Conservation (phyloP, 2,329 filamentous ascomycete genomes). For the Neocatenulostroma microsporum region DNA sequence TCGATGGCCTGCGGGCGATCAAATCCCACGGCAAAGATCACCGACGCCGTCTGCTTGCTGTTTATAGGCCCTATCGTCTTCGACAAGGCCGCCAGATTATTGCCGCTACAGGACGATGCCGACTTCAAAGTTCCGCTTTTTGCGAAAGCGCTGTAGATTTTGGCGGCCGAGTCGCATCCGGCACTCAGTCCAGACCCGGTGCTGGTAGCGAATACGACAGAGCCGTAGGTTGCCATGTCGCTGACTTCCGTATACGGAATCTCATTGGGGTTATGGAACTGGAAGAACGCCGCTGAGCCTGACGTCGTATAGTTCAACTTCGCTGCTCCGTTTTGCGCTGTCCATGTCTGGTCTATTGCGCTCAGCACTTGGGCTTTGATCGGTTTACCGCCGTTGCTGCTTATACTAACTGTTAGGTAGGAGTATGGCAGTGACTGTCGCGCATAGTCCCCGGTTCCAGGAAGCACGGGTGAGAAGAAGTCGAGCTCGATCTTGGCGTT, state of each 20-base stretch:
- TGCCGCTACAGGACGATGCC: conserved; percentile 4
- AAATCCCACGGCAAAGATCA: conserved; percentile 21
- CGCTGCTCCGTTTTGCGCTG: conserved; percentile 22
- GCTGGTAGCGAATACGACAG: conserved; percentile 16
- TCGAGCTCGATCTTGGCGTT: conserved; percentile 24
- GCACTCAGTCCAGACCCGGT: conserved; percentile 5
- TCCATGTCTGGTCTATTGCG: conserved; percentile 32
- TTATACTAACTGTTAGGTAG: conserved; percentile 25
- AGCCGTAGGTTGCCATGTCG: conserved; percentile 21
- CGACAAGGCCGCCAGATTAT: conserved; percentile 15
- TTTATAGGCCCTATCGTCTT: conserved; percentile 7
- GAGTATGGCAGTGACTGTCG: conserved; percentile 31
- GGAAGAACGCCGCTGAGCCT: conserved; percentile 14
- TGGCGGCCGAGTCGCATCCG: conserved; percentile 9
- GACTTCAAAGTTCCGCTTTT: not conserved
- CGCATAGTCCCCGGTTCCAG: conserved; percentile 25
- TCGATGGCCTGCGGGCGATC: conserved; percentile 18
- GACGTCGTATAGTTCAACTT: conserved; percentile 15
- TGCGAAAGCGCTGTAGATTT: conserved; percentile 10
- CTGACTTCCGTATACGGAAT: conserved; percentile 17
- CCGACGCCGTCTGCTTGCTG: conserved; percentile 10
- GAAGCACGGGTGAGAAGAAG: conserved; percentile 31
- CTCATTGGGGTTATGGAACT: conserved; percentile 18
- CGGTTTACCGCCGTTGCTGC: conserved; percentile 3
- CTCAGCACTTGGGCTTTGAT: conserved; percentile 26